Evolutionary conservation across 805 yeast genomes (phyloP).

Genomic region (Wickerhamomyces alni): DNA sequence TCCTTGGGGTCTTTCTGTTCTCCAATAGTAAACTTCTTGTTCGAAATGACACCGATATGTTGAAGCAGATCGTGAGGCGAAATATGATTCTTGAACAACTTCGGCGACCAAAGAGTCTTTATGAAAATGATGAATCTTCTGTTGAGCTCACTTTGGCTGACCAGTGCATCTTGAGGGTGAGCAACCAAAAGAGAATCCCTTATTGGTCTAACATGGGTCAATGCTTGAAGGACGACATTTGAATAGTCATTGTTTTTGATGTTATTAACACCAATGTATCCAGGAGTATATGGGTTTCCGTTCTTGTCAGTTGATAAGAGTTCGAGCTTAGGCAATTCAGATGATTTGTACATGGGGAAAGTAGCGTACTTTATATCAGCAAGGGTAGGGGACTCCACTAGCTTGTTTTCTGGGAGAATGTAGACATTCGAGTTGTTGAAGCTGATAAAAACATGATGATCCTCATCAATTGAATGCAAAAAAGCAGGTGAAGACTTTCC

Average conservation of each 20-base stretch:
- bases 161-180: slow-evolving; percentile 11
- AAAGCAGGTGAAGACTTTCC: slow-evolving; percentile 60
- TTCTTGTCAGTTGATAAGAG: slow-evolving; percentile 34
- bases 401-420: slow-evolving; percentile 58
- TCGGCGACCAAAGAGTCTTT: slow-evolving; percentile 60
- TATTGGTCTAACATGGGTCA: slow-evolving; percentile 48
- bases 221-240: slow-evolving; percentile 49
- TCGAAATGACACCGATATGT: slow-evolving; percentile 36
- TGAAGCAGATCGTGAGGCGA: slow-evolving; percentile 65
- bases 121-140: slow-evolving; percentile 39
- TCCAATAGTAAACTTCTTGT: slow-evolving; percentile 34
- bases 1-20: slow-evolving; percentile 45
- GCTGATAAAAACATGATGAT: slow-evolving; percentile 60
- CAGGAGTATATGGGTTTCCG: slow-evolving; percentile 46
- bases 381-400: slow-evolving; percentile 33
- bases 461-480: slow-evolving; percentile 54
- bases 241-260: slow-evolving; percentile 45
- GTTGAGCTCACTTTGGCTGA: slow-evolving; percentile 28
- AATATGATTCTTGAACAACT: slow-evolving; percentile 52
- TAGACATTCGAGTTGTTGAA: slow-evolving; percentile 44
- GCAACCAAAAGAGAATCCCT: slow-evolving; percentile 39
- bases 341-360: slow-evolving; percentile 41
- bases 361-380: slow-evolving; percentile 48
- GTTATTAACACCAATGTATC: slow-evolving; percentile 61
- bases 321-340: slow-evolving; percentile 27